Percentiles rank a stretch among this genome's conserved stretches.
phyloP scores from a whole-genome alignment of 306 rosid genomes.

The Trifolium repens region DNA sequence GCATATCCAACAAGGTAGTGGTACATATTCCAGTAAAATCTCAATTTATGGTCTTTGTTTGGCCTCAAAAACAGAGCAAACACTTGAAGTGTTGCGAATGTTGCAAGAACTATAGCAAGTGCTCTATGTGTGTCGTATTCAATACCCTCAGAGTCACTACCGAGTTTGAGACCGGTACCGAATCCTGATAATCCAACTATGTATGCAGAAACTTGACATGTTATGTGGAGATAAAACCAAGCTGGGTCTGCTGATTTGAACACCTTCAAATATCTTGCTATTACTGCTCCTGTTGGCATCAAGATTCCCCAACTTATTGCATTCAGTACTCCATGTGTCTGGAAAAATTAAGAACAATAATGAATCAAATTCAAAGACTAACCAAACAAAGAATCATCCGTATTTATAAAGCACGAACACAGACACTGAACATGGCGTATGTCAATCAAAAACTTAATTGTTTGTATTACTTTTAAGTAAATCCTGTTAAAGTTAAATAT shows the following conservation, averaged over 20 bases:
- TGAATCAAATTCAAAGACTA: neutral
- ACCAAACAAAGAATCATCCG: neutral
- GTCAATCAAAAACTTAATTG: neutral
- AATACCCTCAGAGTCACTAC: slow-evolving; percentile 56
- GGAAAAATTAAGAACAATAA: slow-evolving; percentile 19
- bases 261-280: slow-evolving; percentile 79
- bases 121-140: slow-evolving; percentile 48
- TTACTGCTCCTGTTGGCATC: slow-evolving; percentile 73
- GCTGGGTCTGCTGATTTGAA: slow-evolving; percentile 89
- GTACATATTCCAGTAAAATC: slow-evolving; percentile 81
- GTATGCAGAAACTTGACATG: slow-evolving; percentile 84
- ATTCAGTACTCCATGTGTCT: slow-evolving; percentile 80
- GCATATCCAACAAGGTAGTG: slow-evolving; percentile 66
- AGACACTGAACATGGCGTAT: neutral
- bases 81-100: slow-evolving; percentile 90
- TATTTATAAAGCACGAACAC: neutral
- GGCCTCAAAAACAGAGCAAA: slow-evolving; percentile 91
- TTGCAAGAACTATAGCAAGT: slow-evolving; percentile 66
- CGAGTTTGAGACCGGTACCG: slow-evolving; percentile 84
- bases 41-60: slow-evolving; percentile 76
- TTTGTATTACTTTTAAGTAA: neutral
- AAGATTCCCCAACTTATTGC: slow-evolving; percentile 82
- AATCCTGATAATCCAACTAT: slow-evolving; percentile 82
- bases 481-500: neutral
- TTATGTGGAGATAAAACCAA: slow-evolving; percentile 86